Evolutionary conservation across 805 yeast species (phyloP).

Genomic region (Ogataea angusta): DNA sequence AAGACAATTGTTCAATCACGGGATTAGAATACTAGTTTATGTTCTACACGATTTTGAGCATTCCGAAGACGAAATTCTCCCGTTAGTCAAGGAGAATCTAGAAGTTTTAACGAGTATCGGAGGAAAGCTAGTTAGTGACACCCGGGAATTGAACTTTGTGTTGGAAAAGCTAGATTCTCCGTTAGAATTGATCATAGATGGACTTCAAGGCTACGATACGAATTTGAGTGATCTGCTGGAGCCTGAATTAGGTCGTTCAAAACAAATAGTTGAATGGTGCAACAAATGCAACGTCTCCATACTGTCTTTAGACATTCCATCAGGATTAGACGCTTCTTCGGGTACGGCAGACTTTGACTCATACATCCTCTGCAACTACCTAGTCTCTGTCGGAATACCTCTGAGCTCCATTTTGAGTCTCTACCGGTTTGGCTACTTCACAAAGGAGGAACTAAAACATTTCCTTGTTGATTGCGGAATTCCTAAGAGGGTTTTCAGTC

Average conservation of each 20-base stretch:
- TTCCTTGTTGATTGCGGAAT: constrained; percentile 69
- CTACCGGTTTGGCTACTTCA: constrained; percentile 50
- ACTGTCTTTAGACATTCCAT: constrained; percentile 74
- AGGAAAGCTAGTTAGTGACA: constrained; percentile 55
- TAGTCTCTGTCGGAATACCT: constrained; percentile 73
- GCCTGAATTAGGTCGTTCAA: constrained; percentile 39
- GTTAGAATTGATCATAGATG: constrained; percentile 76
- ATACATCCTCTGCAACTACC: constrained; percentile 43
- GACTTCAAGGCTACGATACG: constrained; percentile 78
- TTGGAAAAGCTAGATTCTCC: constrained; percentile 60
- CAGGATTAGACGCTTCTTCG: constrained; percentile 81
- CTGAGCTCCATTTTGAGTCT: constrained; percentile 59
- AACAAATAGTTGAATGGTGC: constrained; percentile 62
- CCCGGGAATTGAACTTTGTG: constrained; percentile 35
- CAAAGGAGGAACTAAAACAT: constrained; percentile 50
- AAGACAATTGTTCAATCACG: constrained; percentile 72
- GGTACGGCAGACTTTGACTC: constrained; percentile 43
- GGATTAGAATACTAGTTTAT: constrained; percentile 62
- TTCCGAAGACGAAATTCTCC: constrained; percentile 36
- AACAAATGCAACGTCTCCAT: constrained; percentile 46
- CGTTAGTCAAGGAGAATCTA: constrained; percentile 44
- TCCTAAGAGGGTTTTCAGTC: constrained; percentile 52
- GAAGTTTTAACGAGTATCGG: constrained; percentile 58
- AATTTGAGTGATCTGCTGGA: constrained; percentile 57
- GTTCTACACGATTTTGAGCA: constrained; percentile 36